A percentile compares a stretch with the other conserved stretches of the same genome.
These are phyloP conservation scores for Thymus mandschuricus DNA, from an alignment of 257 asterid species.

Conservation along the genomic window DNA sequence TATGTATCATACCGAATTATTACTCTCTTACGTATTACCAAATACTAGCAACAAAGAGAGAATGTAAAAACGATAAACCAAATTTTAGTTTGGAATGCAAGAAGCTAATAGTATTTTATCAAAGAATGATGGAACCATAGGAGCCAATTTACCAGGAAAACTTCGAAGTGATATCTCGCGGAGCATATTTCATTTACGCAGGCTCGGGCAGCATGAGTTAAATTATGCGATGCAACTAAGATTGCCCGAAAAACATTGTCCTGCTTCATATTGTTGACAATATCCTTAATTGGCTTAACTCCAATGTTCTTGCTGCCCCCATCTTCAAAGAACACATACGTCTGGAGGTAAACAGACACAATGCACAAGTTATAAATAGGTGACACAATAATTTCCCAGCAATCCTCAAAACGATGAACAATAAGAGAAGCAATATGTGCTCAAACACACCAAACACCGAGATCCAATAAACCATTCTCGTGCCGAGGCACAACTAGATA, in stretches of 20 bases:
- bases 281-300: slow-evolving; percentile 53
- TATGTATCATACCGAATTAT: background rate
- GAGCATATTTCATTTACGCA: slow-evolving; percentile 57
- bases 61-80: background rate
- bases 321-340: slow-evolving; percentile 76
- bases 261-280: slow-evolving; percentile 52
- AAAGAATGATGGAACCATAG: slow-evolving; percentile 6
- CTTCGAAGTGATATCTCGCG: slow-evolving; percentile 61
- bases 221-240: slow-evolving; percentile 58
- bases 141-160: slow-evolving; percentile 57
- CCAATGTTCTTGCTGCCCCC: slow-evolving; percentile 47
- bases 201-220: slow-evolving; percentile 58
- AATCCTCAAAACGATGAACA: background rate
- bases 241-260: slow-evolving; percentile 66
- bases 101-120: background rate
- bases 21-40: background rate
- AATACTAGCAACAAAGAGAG: background rate
- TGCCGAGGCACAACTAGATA: background rate
- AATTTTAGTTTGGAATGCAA: background rate
- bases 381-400: background rate
- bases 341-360: slow-evolving; percentile 42
- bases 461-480: background rate
- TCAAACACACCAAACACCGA: slow-evolving; percentile 6
- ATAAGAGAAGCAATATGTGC: slow-evolving; percentile 2
- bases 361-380: background rate